Base-by-base conservation (phyloP, 768 basidiomycete genomes). In the Candolleomyces eurysporus region DNA sequence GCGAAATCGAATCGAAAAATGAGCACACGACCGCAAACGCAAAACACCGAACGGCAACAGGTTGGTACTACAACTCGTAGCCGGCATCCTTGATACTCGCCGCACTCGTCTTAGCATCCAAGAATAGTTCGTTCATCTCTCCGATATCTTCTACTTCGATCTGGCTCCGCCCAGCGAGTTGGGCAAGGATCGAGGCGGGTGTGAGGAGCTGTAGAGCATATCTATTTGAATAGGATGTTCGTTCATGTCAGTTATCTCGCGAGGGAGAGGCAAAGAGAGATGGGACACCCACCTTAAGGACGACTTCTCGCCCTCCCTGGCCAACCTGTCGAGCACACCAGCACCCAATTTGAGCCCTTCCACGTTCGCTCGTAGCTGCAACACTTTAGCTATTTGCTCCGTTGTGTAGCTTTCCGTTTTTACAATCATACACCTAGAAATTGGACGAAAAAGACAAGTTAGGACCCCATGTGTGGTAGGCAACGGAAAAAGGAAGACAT, bases 41-140 rank as follows among this genome's bases (percentile, higher is more conserved):
- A 26, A 26, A 2, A 4, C 26, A 10, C 10, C 30, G 51, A 30
- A 59, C 22, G 6, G 21, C n/a, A 19, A 48, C 16, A 36, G 8
- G n/a, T 1, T 19, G 40, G 26, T n/a, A 30, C 56, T 57, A 61
- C 16, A 50, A 21, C 48, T 40, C 40, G 43, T 57, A 66, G 17
- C 74, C 77, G 26, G 75, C 76, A 42, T 73, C 70, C 40, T 76
- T 79, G 64, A 87, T 85, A 63, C 82, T 78, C 22, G 72, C 69
- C n/a, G 88, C 88, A 59, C 82, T 84, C 0, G 90, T 88, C 71
- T 95, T 96, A 19, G 96, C 94, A 72, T 98, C 96, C 67, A 98
- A 79, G 81, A 99, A 99, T 36, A 99, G 78, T 70, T 93, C 92
- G 64, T 89, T 89, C 89, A 97, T 94, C 81, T 98, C 95, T 39